Evolutionary conservation across 176 grass and related monocot species (phyloP).

Genomic region (Eleusine coracana): DNA sequence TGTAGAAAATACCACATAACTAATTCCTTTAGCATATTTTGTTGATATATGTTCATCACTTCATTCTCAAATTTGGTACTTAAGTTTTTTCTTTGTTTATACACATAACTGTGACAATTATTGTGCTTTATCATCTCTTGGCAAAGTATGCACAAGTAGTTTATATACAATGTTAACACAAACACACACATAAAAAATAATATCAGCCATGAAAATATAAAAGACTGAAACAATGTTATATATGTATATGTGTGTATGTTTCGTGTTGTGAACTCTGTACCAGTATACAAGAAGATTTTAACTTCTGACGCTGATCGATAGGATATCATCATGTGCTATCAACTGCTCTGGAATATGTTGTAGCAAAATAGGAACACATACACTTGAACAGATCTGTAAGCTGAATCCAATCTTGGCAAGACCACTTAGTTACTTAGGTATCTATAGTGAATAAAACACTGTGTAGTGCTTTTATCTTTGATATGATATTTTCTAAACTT

Average conservation of each 20-base stretch:
- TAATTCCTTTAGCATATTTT: too few relatives aligned
- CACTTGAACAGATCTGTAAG: neutral
- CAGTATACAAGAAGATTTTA: neutral
- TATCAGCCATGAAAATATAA: neutral
- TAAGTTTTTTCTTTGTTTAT: too few relatives aligned
- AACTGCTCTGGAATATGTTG: constrained; percentile 9
- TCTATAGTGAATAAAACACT: neutral
- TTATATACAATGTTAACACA: too few relatives aligned
- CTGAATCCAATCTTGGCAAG: neutral
- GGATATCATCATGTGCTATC: constrained; percentile 7
- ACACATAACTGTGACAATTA: too few relatives aligned
- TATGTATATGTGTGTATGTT: neutral
- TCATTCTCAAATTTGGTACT: too few relatives aligned
- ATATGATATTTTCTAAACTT: neutral
- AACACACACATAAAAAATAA: too few relatives aligned
- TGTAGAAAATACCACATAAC: neutral
- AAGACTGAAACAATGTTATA: neutral
- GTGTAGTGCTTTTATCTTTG: neutral
- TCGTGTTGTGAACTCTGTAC: too few relatives aligned
- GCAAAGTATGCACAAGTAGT: too few relatives aligned
- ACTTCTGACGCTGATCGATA: too few relatives aligned
- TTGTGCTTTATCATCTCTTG: too few relatives aligned
- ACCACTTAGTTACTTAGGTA: too few relatives aligned
- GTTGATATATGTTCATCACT: too few relatives aligned
- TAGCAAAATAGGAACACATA: neutral